Percentiles rank a stretch among this genome's conserved stretches.
phyloP scores from a whole-genome alignment of 2,329 filamentous ascomycete genomes.

The Colletotrichum somersetense region DNA sequence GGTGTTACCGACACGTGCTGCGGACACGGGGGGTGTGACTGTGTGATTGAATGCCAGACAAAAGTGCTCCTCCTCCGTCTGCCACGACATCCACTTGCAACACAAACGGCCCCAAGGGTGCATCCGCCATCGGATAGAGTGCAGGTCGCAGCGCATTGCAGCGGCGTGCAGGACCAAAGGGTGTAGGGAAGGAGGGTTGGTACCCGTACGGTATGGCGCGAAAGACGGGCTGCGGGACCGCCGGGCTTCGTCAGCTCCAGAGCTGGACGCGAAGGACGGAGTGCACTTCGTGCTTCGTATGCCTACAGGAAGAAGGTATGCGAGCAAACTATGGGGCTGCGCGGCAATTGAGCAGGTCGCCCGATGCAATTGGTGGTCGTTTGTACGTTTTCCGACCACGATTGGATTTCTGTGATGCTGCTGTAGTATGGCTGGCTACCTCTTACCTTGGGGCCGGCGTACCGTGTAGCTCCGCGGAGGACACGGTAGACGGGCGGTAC shows the following conservation, averaged over 20 bases:
- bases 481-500: slow-evolving; percentile 11
- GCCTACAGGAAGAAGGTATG: too few species aligned
- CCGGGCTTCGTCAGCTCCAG: too few species aligned
- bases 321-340: slow-evolving; percentile 26
- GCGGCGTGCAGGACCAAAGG: slow-evolving; percentile 15
- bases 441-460: background rate
- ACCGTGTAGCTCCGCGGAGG: background rate
- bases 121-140: slow-evolving; percentile 31
- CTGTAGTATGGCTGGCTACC: too few species aligned
- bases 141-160: slow-evolving; percentile 36
- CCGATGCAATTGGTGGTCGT: background rate
- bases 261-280: background rate
- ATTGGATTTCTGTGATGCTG: too few species aligned
- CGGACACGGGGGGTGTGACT: background rate
- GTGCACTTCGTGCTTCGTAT: too few species aligned
- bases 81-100: slow-evolving; percentile 23
- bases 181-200: background rate
- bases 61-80: slow-evolving; percentile 23
- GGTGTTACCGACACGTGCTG: background rate
- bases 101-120: slow-evolving; percentile 35
- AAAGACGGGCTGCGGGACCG: slow-evolving; percentile 15
- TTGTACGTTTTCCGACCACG: too few species aligned
- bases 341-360: slow-evolving; percentile 9
- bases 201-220: slow-evolving; percentile 29
- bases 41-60: slow-evolving; percentile 17